Conservation (phyloP, 2,329 filamentous ascomycete genomes). For the Colletotrichum godetiae region DNA sequence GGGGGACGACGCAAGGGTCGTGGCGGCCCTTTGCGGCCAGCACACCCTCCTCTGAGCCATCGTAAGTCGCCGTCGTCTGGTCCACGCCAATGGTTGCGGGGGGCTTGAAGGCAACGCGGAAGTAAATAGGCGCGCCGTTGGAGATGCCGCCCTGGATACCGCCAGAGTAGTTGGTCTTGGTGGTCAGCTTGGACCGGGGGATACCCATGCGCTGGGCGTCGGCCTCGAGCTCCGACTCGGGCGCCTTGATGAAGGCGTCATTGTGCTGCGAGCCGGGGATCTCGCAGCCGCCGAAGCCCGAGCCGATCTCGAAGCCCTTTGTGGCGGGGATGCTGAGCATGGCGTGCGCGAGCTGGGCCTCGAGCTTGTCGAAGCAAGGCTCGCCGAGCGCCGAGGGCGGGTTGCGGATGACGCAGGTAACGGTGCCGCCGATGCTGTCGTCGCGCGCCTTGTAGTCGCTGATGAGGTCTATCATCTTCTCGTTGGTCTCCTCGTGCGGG, state of each 20-base stretch:
- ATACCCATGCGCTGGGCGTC: constrained; percentile 52
- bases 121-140: constrained; percentile 94
- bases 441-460: constrained; percentile 80
- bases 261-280: constrained; percentile 93
- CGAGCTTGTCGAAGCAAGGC: constrained; percentile 94
- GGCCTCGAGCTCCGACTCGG: constrained; percentile 49
- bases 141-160: constrained; percentile 96
- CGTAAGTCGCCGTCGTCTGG: constrained; percentile 85
- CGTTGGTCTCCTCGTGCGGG: constrained; percentile 73
- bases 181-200: constrained; percentile 74
- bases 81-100: constrained; percentile 92
- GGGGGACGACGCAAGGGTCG: constrained; percentile 91
- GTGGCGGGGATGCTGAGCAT: constrained; percentile 96
- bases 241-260: constrained; percentile 80
- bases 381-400: constrained; percentile 88
- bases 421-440: constrained; percentile 94
- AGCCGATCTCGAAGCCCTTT: constrained; percentile 96
- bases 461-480: constrained; percentile 83
- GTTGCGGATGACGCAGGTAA: constrained; percentile 93
- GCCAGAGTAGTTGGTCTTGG: constrained; percentile 94
- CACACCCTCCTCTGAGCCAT: constrained; percentile 75
- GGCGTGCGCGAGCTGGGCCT: constrained; percentile 89
- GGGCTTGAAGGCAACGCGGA: constrained; percentile 94
- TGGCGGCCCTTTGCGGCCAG: constrained; percentile 94
- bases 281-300: constrained; percentile 88